Conservation (phyloP, 2,329 filamentous ascomycete genomes). For the Aspergillus clavatus region DNA sequence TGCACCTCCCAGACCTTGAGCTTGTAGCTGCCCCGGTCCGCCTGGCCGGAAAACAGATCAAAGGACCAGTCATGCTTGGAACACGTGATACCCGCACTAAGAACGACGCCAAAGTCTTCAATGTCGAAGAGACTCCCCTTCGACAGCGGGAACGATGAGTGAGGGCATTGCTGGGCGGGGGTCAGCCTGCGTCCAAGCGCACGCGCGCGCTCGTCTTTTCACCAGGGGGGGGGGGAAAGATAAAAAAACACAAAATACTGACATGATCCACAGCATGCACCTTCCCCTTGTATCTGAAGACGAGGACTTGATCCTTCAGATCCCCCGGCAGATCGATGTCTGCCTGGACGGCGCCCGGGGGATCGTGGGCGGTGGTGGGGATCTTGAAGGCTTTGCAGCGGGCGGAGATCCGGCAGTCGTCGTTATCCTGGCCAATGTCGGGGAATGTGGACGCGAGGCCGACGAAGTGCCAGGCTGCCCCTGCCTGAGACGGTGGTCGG, state of each 20-base stretch:
- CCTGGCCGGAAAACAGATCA: conserved; percentile 59
- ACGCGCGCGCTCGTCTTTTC: fast-evolving
- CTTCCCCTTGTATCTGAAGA: conserved; percentile 60
- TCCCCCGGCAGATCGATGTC: conserved; percentile 35
- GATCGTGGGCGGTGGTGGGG: conserved; percentile 30
- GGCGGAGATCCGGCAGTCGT: conserved; percentile 39
- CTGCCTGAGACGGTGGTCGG: conserved; percentile 15
- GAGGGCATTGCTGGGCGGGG: conserved; percentile 58
- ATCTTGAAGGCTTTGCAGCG: conserved; percentile 59
- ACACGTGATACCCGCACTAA: conserved; percentile 56
- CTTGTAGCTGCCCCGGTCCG: conserved; percentile 59
- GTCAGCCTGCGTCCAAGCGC: conserved; percentile 2
- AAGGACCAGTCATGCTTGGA: conserved; percentile 70
- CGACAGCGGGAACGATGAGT: conserved; percentile 62
- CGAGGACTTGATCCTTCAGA: conserved; percentile 57
- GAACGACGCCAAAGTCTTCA: conserved; percentile 59
- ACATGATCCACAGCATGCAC: conserved; percentile 68
- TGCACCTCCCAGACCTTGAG: conserved; percentile 62
- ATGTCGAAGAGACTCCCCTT: conserved; percentile 63
- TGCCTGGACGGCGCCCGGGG: conserved; percentile 20
- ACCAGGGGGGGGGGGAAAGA: no score
- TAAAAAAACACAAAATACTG: no score
- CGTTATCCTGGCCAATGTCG: conserved; percentile 43
- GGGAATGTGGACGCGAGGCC: conserved; percentile 55
- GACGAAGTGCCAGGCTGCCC: conserved; percentile 49